Conservation (phyloP, 2,329 filamentous ascomycete species). For the Dactylellina leptospora region DNA sequence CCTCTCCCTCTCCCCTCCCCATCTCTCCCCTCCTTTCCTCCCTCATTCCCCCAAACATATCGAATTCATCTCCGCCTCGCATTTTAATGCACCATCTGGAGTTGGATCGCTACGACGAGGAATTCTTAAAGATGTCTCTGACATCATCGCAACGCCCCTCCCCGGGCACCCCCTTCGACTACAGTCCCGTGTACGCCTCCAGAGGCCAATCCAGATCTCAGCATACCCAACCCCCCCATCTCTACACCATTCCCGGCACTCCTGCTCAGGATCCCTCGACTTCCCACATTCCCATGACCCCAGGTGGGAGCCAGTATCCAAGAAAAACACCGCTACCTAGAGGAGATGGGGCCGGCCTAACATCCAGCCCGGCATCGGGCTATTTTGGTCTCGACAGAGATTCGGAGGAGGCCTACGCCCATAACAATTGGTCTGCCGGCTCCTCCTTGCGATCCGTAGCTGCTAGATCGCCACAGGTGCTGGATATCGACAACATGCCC, state of each 20-base stretch:
- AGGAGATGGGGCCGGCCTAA: conserved; percentile 16
- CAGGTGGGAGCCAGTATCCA: conserved; percentile 28
- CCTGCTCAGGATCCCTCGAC: conserved; percentile 15
- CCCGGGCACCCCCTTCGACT: conserved; percentile 49
- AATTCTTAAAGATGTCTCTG: conserved; percentile 51
- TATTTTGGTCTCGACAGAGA: conserved; percentile 57
- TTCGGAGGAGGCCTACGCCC: conserved; percentile 55
- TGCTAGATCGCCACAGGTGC: conserved; percentile 56
- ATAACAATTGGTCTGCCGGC: conserved; percentile 57
- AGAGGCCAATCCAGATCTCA: conserved; percentile 33
- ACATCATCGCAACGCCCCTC: conserved; percentile 52
- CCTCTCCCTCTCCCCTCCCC: neutral
- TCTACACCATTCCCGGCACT: conserved; percentile 52
- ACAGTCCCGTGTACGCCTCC: conserved; percentile 37
- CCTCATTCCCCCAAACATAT: neutral
- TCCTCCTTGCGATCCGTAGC: conserved; percentile 57
- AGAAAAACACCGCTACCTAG: conserved; percentile 40
- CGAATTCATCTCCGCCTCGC: neutral
- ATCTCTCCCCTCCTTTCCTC: neutral
- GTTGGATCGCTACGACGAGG: conserved; percentile 31
- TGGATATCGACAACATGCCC: conserved; percentile 56
- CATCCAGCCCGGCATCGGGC: conserved; percentile 51
- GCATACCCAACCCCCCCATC: conserved; percentile 46
- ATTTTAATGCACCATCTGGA: conserved; percentile 16
- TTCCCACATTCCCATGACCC: conserved; percentile 48